Evolutionary conservation across 1,284 basidiomycete genomes (phyloP).

Genomic region (Moesziomyces antarcticus): DNA sequence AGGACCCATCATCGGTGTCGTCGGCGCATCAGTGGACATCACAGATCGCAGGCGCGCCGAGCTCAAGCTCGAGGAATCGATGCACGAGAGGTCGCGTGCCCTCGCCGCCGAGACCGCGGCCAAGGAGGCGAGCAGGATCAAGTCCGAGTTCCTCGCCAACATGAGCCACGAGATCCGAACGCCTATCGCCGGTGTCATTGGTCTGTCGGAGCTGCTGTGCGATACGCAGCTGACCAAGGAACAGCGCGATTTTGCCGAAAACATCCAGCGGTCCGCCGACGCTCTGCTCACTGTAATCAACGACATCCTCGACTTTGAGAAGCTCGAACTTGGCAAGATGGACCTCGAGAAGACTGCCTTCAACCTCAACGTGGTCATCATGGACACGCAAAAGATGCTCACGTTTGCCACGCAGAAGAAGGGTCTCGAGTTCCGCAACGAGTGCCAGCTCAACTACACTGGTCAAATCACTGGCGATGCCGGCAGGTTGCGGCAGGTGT

Average conservation of each 20-base stretch:
- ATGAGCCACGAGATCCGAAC: constrained; percentile 70
- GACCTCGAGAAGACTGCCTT: constrained; percentile 69
- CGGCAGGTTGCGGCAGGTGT: constrained; percentile 63
- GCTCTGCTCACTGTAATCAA: constrained; percentile 70
- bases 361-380: constrained; percentile 66
- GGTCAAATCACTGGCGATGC: constrained; percentile 62
- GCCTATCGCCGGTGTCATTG: constrained; percentile 69
- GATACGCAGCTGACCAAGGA: constrained; percentile 67
- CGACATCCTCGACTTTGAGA: constrained; percentile 70
- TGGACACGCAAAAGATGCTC: constrained; percentile 67
- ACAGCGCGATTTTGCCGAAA: constrained; percentile 69
- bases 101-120: constrained; percentile 68
- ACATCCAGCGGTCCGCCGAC: constrained; percentile 69
- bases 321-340: constrained; percentile 69
- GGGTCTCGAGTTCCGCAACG: constrained; percentile 64
- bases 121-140: constrained; percentile 72
- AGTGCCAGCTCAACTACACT: constrained; percentile 54
- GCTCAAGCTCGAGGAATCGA: constrained; percentile 60
- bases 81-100: constrained; percentile 64
- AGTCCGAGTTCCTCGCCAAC: constrained; percentile 68
- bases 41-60: constrained; percentile 66
- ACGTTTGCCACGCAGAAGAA: constrained; percentile 66
- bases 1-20: constrained; percentile 63
- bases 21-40: constrained; percentile 68
- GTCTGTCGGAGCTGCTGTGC: constrained; percentile 66